Evolutionary conservation across 106 monocot species (phyloP).

Genomic region (Cymbidium sinense): DNA sequence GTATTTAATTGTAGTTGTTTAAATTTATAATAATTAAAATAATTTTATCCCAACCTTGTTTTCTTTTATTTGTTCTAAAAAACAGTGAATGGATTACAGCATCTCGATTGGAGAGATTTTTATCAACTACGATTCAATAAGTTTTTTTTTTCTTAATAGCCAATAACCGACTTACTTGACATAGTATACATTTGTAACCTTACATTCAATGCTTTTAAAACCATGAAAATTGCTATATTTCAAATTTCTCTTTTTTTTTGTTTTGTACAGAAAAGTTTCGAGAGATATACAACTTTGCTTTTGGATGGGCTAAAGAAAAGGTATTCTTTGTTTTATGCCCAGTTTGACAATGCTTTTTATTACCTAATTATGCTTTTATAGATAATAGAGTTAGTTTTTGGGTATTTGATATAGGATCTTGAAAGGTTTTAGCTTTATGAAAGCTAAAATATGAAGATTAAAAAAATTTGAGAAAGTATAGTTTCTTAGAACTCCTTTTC

Average conservation of each 20-base stretch:
- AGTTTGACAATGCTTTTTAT: neutral
- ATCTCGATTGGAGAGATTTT: no score
- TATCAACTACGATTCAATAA: neutral
- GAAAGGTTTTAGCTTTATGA: neutral
- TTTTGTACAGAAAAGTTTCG: conserved; percentile 77
- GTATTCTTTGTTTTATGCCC: conserved; percentile 25
- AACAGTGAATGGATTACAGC: no score
- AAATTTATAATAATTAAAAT: no score
- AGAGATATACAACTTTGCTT: conserved; percentile 95
- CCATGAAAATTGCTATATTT: neutral
- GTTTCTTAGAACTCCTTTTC: neutral
- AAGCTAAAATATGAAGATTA: neutral
- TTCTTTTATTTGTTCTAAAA: no score
- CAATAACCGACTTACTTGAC: neutral
- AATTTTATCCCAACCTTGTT: no score
- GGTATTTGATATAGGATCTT: neutral
- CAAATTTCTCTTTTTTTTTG: conserved; percentile 7
- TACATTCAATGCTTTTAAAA: neutral
- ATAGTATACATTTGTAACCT: neutral
- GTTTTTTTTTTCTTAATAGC: neutral
- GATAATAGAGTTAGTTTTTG: neutral
- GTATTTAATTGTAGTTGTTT: neutral
- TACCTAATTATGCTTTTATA: neutral
- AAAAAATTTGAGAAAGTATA: neutral
- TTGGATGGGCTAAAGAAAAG: conserved; percentile 97